Percentiles rank a stretch among this genome's conserved stretches.
Evolutionary conservation across 768 basidiomycete genomes (phyloP).

Genomic region (Cubamyces lactineus): DNA sequence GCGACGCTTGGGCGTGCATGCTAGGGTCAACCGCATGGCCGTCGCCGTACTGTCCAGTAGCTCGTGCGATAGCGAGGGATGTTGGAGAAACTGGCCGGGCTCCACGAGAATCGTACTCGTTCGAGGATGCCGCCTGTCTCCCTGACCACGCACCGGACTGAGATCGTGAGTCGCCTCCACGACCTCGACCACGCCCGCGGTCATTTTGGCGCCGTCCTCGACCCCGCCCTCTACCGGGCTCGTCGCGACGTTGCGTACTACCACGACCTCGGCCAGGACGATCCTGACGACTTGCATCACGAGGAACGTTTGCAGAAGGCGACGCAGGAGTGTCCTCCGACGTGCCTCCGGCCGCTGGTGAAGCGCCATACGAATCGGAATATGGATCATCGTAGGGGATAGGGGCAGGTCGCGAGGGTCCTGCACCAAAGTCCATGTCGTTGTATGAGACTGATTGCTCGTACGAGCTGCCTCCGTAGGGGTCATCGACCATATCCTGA

Average conservation of each 20-base stretch:
- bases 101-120: constrained; percentile 37
- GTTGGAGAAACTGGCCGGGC: constrained; percentile 45
- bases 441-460: constrained; percentile 65
- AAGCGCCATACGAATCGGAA: constrained; percentile 35
- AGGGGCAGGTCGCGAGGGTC: constrained; percentile 65
- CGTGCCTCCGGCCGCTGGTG: background rate
- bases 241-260: constrained; percentile 24
- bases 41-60: constrained; percentile 45
- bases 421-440: constrained; percentile 61
- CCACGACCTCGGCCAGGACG: constrained; percentile 19
- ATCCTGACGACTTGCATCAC: background rate
- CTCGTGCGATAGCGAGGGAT: constrained; percentile 50
- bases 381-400: constrained; percentile 84
- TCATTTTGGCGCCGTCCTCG: constrained; percentile 27
- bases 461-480: constrained; percentile 62
- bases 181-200: constrained; percentile 43
- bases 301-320: background rate
- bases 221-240: constrained; percentile 19
- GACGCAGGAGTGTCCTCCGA: constrained; percentile 3
- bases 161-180: constrained; percentile 35
- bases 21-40: constrained; percentile 26
- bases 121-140: constrained; percentile 34
- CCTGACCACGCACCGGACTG: constrained; percentile 19
- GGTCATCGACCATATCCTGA: constrained; percentile 56
- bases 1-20: background rate